phyloP scores from a whole-genome alignment of 345 rosid genomes.

The Brassica rapa region DNA sequence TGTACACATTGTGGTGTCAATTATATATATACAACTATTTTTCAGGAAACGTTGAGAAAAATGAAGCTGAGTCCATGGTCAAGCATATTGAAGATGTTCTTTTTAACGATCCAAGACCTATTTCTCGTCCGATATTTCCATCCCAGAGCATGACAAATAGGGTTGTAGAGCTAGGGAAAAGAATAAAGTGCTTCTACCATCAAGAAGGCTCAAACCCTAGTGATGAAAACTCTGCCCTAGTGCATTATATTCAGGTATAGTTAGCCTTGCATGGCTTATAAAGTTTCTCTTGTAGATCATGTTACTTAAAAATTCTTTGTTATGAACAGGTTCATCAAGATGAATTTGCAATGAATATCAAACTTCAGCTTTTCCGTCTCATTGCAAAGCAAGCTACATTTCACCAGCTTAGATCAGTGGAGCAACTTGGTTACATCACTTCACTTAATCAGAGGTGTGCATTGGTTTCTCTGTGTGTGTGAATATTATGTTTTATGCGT shows the following conservation, averaged over 20 bases:
- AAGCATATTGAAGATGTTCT: conserved; percentile 62
- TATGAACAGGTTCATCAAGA: conserved; percentile 76
- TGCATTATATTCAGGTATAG: conserved; percentile 88
- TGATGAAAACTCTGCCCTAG: conserved; percentile 75
- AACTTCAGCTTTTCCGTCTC: conserved; percentile 4
- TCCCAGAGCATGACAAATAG: conserved; percentile 70
- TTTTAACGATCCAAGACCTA: conserved; percentile 57
- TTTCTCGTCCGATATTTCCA: conserved; percentile 63
- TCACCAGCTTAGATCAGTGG: not conserved
- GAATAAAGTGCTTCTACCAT: conserved; percentile 55
- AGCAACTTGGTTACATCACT: conserved; percentile 1
- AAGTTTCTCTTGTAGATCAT: not conserved
- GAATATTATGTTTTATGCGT: not conserved
- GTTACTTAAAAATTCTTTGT: not conserved
- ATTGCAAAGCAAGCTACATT: not conserved
- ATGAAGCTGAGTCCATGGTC: conserved; percentile 67
- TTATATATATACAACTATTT: not conserved
- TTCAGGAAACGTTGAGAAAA: conserved; percentile 25
- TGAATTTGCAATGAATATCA: conserved; percentile 42
- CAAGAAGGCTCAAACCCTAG: conserved; percentile 66
- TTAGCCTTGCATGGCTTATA: not conserved
- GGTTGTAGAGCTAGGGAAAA: conserved; percentile 62
- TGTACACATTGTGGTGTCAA: not conserved
- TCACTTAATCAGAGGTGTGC: not conserved
- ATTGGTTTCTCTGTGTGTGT: not conserved